A percentile compares a stretch with the other conserved stretches of the same genome.
These are phyloP conservation scores for Pyrenophora teres DNA, from an alignment of 2,329 filamentous ascomycete genomes.

Conservation along the genomic window DNA sequence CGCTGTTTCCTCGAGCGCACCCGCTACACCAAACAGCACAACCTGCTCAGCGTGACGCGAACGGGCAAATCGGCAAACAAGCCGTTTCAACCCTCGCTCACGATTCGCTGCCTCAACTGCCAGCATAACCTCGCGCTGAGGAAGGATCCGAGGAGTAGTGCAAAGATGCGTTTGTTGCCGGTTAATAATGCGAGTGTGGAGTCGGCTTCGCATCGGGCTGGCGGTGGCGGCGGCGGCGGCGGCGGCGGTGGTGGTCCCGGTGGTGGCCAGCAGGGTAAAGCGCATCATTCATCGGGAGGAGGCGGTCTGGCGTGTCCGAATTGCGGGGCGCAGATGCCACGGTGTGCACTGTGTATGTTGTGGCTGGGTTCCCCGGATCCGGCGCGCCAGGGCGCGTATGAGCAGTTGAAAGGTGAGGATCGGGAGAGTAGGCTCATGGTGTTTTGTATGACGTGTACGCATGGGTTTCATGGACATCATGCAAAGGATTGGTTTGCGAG, in stretches of 20 bases:
- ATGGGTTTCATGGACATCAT: conserved; percentile 68
- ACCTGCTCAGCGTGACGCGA: conserved; percentile 66
- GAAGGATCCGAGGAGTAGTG: conserved; percentile 26
- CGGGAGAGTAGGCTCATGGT: conserved; percentile 61
- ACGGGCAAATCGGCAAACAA: conserved; percentile 67
- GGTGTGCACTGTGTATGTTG: conserved; percentile 65
- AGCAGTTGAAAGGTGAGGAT: conserved; percentile 50
- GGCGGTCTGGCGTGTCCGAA: conserved; percentile 62
- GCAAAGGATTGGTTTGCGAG: conserved; percentile 65
- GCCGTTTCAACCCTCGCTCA: conserved; percentile 68
- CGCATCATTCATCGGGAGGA: conserved; percentile 38
- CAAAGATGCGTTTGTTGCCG: conserved; percentile 30
- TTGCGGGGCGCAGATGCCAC: conserved; percentile 66
- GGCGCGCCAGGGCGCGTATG: conserved; percentile 46
- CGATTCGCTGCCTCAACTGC: conserved; percentile 78
- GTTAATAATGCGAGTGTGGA: not conserved
- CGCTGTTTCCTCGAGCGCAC: conserved; percentile 73
- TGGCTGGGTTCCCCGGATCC: conserved; percentile 66
- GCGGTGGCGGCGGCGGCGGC: not conserved
- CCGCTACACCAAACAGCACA: conserved; percentile 78
- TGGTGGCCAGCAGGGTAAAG: conserved; percentile 2
- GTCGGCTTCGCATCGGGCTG: not conserved
- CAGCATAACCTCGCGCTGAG: conserved; percentile 58
- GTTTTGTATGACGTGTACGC: conserved; percentile 66
- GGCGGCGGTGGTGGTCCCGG: not conserved